Evolutionary conservation across 192 early-diverging fungal genomes (phyloP).

Genomic region (Backusella australiensis): DNA sequence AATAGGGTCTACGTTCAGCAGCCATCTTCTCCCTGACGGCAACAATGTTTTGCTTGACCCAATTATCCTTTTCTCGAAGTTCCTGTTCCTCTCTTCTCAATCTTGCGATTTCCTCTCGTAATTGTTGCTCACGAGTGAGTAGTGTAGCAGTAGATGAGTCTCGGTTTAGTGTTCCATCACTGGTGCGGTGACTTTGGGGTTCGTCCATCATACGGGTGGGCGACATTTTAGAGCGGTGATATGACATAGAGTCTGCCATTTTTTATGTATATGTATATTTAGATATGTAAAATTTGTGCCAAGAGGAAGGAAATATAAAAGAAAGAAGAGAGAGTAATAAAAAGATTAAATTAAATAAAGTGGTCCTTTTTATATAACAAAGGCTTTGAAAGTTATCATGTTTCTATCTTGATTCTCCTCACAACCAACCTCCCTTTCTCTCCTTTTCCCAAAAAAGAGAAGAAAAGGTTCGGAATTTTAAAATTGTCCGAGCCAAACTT

Average conservation of each 20-base stretch:
- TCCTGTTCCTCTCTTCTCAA: constrained; percentile 33
- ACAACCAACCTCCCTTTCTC: neutral
- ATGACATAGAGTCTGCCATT: constrained; percentile 12
- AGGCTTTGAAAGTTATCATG: neutral
- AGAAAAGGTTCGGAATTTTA: neutral
- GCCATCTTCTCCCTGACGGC: constrained; percentile 27
- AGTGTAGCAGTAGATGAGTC: constrained; percentile 20
- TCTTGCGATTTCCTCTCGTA: constrained; percentile 31
- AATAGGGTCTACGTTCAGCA: constrained; percentile 21
- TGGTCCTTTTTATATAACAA: neutral
- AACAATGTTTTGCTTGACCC: constrained; percentile 30
- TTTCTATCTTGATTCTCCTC: neutral
- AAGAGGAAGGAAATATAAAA: neutral
- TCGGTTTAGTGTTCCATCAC: neutral
- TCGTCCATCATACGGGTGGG: constrained; percentile 19
- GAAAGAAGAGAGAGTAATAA: neutral
- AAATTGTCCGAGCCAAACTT: constrained; percentile 2
- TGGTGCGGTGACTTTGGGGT: neutral
- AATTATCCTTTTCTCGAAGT: constrained; percentile 29
- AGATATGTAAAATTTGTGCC: neutral
- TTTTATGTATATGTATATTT: neutral
- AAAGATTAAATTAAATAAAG: neutral
- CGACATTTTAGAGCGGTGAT: constrained; percentile 25
- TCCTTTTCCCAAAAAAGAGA: neutral
- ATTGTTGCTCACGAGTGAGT: constrained; percentile 30